Base-by-base conservation (phyloP, 139 green algal species). In the Coccomyxa sp. region DNA sequence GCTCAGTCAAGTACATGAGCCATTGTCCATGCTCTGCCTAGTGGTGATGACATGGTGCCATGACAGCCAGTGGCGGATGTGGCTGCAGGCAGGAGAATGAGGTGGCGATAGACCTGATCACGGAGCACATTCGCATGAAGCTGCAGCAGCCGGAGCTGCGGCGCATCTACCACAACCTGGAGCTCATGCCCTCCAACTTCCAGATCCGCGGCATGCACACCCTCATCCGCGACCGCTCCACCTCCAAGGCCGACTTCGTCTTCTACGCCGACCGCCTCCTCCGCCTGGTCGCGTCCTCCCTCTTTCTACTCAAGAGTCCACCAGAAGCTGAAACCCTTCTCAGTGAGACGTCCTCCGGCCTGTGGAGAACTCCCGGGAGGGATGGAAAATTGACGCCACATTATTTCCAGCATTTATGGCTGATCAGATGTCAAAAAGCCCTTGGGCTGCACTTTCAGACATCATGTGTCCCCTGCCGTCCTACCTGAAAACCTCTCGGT, bases 21-120 rank as follows among this genome's bases (percentile, higher is more conserved):
- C n/a, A n/a, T n/a, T n/a, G n/a, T n/a, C n/a, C n/a, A n/a, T n/a
- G n/a, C n/a, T n/a, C n/a, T n/a, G n/a, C n/a, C n/a, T n/a, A n/a
- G n/a, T n/a, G n/a, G n/a, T 6, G 50, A 3, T 18, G 50, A 18
- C 27, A 64, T 64, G 50, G 50, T 64, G 50, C 5, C 50, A 6
- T 10, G 50, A 7, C 14, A 39, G 68, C 68, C 34, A n/a, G 50
- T 24, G 7, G 39, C 35, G 41, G 16, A 41, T 14, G 44, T 75
- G 50, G 24, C 16, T 77, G 54, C 58, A 82, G 78, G 39, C 38
- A 79, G 14, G 37, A 76, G 55, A 97, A 97, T 84, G 33, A 92
- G 9, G 95, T 98, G 71, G 96, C 96, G 8, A 97, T 99, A 39
- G 94, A 98, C 84, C 90, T 99, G 72, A 99, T 99, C 91, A 95